Evolutionary conservation across 2,329 filamentous ascomycete genomes (phyloP).

Genomic region (Davidsoniella eucalypti): DNA sequence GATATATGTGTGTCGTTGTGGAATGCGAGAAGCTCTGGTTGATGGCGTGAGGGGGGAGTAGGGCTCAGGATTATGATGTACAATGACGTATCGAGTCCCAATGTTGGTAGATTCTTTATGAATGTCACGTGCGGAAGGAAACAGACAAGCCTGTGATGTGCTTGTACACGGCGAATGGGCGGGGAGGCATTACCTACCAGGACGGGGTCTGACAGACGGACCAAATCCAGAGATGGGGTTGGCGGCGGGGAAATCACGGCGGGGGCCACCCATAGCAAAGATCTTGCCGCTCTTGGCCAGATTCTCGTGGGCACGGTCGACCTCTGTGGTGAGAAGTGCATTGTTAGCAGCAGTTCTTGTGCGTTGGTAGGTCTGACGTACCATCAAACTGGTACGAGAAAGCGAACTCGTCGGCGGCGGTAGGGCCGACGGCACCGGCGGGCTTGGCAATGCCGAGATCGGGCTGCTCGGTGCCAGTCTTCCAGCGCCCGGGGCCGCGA

Average conservation of each 20-base stretch:
- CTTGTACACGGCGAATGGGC: too few species aligned
- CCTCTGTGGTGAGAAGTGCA: constrained; percentile 42
- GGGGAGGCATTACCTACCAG: constrained; percentile 17
- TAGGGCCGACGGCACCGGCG: constrained; percentile 58
- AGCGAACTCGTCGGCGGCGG: constrained; percentile 59
- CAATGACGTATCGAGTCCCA: too few species aligned
- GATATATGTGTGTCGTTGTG: too few species aligned
- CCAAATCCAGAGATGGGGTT: constrained; percentile 31
- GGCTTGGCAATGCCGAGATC: constrained; percentile 8
- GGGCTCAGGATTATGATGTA: too few species aligned
- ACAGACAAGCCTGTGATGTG: background rate
- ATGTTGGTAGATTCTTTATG: too few species aligned
- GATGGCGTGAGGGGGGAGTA: too few species aligned
- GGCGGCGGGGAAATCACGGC: constrained; percentile 60
- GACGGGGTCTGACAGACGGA: constrained; percentile 17
- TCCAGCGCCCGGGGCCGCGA: constrained; percentile 19
- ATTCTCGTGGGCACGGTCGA: constrained; percentile 90
- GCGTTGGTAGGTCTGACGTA: constrained; percentile 31
- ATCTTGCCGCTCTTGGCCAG: constrained; percentile 93
- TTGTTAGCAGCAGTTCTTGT: background rate
- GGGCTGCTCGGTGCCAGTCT: constrained; percentile 1
- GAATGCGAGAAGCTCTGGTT: too few species aligned
- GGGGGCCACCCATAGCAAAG: constrained; percentile 47
- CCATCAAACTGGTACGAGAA: constrained; percentile 83
- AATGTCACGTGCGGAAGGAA: too few species aligned